phyloP scores from a whole-genome alignment of 805 yeast genomes.

The Middelhovenomyces tepae region DNA sequence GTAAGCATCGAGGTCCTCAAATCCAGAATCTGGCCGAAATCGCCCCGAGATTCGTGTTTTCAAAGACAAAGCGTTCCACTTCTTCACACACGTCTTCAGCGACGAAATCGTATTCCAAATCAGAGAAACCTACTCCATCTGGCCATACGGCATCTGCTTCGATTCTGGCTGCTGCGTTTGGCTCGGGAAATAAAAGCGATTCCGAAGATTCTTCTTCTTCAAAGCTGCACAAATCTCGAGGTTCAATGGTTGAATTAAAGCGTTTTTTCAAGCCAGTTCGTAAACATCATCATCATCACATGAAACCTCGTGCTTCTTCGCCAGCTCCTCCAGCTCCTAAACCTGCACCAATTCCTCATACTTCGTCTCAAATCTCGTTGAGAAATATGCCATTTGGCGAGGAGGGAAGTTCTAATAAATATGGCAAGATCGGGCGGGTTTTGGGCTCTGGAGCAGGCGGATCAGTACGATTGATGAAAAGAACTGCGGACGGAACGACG shows the following conservation, averaged over 20 bases:
- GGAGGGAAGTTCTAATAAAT: conserved; percentile 45
- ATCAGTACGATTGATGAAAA: conserved; percentile 70
- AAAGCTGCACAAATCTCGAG: conserved; percentile 14
- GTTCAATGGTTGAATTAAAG: conserved; percentile 32
- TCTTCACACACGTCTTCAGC: conserved; percentile 2
- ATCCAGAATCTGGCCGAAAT: conserved; percentile 20
- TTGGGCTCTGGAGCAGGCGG: conserved; percentile 95
- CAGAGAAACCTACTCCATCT: conserved; percentile 12
- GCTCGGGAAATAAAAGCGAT: conserved; percentile 3
- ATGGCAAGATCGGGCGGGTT: conserved; percentile 64
- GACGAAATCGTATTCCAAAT: no score
- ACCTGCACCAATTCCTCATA: conserved; percentile 2
- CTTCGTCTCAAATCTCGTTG: conserved; percentile 5
- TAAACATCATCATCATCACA: no score
- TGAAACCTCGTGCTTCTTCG: conserved; percentile 5
- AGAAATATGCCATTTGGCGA: conserved; percentile 31
- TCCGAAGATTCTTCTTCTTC: conserved; percentile 5
- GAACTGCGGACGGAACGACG: conserved; percentile 48
- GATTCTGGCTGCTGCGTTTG: conserved; percentile 6
- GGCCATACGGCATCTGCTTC: conserved; percentile 8
- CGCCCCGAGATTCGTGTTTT: conserved; percentile 29
- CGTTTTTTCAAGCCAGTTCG: conserved; percentile 33
- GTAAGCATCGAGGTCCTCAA: conserved; percentile 23
- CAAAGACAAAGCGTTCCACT: conserved; percentile 1
- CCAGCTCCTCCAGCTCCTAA: no score